Conservation (phyloP, 176 grass and related monocot genomes). For the Ensete glaucum region DNA sequence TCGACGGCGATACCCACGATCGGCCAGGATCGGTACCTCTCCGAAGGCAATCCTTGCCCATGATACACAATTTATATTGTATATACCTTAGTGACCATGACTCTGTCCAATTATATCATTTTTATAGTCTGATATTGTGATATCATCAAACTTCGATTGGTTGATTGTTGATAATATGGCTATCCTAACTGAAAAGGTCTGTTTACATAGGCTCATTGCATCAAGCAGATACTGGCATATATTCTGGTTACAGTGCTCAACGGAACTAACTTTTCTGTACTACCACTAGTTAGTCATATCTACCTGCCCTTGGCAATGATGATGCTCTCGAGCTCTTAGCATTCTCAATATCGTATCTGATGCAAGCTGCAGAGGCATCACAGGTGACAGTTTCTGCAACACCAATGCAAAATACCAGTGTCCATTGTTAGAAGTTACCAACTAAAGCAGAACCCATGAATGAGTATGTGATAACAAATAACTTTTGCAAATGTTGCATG, state of each 20-base stretch:
- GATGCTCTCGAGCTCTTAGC: constrained; percentile 87
- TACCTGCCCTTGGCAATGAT: constrained; percentile 92
- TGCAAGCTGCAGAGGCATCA: constrained; percentile 93
- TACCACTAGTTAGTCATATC: neutral
- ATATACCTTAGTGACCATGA: no score
- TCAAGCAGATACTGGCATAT: neutral
- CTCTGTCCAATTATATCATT: no score
- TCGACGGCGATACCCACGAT: no score
- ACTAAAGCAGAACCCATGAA: neutral
- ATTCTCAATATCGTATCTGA: constrained; percentile 85
- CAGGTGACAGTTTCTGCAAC: constrained; percentile 75
- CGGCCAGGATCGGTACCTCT: no score
- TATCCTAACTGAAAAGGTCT: no score
- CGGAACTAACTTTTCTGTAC: neutral
- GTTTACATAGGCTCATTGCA: neutral
- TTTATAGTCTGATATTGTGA: no score
- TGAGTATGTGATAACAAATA: neutral
- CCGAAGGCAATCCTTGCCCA: no score
- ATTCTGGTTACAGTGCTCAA: neutral
- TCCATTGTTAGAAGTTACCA: neutral
- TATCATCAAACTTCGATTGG: no score
- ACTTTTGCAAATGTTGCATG: neutral
- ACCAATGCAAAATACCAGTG: neutral
- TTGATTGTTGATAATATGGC: no score
- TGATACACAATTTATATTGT: no score